Conservation (phyloP, 352 stramenopile species). For the Pythium pyrilobum region DNA sequence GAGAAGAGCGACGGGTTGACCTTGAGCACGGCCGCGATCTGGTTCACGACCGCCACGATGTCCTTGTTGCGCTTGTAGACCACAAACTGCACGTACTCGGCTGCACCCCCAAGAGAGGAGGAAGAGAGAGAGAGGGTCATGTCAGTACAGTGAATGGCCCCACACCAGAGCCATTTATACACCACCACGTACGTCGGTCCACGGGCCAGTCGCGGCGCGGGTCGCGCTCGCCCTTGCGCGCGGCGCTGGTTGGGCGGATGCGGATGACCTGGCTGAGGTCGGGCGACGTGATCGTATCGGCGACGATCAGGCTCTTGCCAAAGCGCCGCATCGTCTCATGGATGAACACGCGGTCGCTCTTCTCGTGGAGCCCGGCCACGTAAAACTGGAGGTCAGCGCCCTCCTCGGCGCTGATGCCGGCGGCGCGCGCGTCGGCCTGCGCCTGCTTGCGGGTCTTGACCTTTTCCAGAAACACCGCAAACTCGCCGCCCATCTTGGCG, state of each 20-base stretch:
- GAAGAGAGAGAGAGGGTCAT: slow-evolving; percentile 1
- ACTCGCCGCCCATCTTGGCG: slow-evolving; percentile 63
- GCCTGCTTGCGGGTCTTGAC: slow-evolving; percentile 35
- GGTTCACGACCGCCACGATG: slow-evolving; percentile 78
- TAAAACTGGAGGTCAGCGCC: slow-evolving; percentile 61
- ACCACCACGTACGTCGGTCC: slow-evolving; percentile 47
- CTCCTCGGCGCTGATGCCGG: neutral
- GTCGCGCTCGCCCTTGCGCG: slow-evolving; percentile 52
- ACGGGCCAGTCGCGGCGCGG: slow-evolving; percentile 61
- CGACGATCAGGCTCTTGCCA: slow-evolving; percentile 71
- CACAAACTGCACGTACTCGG: slow-evolving; percentile 93
- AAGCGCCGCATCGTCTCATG: slow-evolving; percentile 88
- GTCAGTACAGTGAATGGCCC: neutral
- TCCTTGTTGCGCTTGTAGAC: slow-evolving; percentile 97
- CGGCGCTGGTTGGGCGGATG: slow-evolving; percentile 38
- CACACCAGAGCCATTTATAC: neutral
- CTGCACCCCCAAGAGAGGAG: slow-evolving; percentile 29
- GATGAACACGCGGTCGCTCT: slow-evolving; percentile 82
- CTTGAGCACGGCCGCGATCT: slow-evolving; percentile 68
- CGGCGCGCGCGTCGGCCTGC: neutral
- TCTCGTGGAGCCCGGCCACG: slow-evolving; percentile 77
- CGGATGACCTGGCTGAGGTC: slow-evolving; percentile 67
- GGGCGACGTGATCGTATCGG: slow-evolving; percentile 85
- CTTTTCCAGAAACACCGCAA: slow-evolving; percentile 63
- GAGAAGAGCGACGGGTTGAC: slow-evolving; percentile 69